These are phyloP conservation scores for Cicer bijugum DNA, from an alignment of 306 rosid genomes.

Conservation along the genomic window DNA sequence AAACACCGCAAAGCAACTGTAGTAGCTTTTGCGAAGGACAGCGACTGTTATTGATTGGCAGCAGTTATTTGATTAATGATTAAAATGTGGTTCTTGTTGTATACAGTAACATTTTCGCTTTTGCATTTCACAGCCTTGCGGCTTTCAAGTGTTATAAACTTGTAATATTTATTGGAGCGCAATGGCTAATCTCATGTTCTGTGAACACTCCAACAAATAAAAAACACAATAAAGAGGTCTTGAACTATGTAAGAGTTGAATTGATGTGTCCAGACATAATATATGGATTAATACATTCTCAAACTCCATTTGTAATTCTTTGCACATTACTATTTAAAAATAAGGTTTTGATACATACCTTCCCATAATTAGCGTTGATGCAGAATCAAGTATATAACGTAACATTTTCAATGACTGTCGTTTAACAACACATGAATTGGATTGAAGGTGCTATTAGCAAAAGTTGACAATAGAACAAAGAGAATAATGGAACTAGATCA, in stretches of 20 bases:
- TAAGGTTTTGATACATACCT: too few species aligned
- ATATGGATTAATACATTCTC: too few species aligned
- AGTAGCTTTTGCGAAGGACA: neutral
- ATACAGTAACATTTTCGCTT: conserved; percentile 1
- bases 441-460: too few species aligned
- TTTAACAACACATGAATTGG: too few species aligned
- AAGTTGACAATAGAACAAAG: too few species aligned
- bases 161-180: neutral
- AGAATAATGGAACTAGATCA: neutral
- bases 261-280: too few species aligned
- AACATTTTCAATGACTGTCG: too few species aligned
- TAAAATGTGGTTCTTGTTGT: conserved; percentile 20
- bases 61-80: conserved; percentile 21
- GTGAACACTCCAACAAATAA: neutral
- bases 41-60: neutral
- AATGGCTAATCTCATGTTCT: neutral
- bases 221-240: neutral
- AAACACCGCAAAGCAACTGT: neutral
- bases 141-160: neutral
- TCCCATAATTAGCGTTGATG: too few species aligned
- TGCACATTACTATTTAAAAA: too few species aligned
- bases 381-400: too few species aligned
- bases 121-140: neutral
- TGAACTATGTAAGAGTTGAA: neutral
- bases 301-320: too few species aligned